Evolutionary conservation across 2,329 filamentous ascomycete genomes (phyloP).

Genomic region (Bimuria novae-zelandiae): DNA sequence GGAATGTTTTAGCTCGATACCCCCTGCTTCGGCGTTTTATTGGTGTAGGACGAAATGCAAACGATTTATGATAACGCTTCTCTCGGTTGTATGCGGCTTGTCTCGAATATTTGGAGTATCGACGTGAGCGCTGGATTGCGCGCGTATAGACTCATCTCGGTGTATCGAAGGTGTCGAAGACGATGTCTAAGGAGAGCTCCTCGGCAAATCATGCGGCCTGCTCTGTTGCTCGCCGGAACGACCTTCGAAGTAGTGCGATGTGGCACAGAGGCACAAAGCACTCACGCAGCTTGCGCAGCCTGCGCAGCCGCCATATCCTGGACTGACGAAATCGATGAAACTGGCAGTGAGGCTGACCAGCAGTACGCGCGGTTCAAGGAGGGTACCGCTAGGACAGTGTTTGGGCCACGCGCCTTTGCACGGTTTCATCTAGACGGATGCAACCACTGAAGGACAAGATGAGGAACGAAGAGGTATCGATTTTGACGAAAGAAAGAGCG

Average conservation of each 20-base stretch:
- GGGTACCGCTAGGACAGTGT: not conserved
- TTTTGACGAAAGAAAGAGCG: not conserved
- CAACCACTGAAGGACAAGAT: not conserved
- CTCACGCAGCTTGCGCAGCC: not conserved
- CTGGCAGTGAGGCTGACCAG: not conserved
- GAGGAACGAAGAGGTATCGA: not conserved
- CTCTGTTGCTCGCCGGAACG: too few relatives aligned
- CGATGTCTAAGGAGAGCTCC: not conserved
- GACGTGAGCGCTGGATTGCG: not conserved
- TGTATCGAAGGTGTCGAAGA: not conserved
- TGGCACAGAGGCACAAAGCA: too few relatives aligned
- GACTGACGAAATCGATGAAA: not conserved
- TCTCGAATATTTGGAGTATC: not conserved
- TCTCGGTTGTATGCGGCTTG: constrained; percentile 4
- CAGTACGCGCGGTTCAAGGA: not conserved
- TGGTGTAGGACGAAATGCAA: not conserved
- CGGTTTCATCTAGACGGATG: not conserved
- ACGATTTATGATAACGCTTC: constrained; percentile 1
- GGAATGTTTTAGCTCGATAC: constrained; percentile 14
- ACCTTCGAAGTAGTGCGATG: too few relatives aligned
- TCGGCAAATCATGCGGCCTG: too few relatives aligned
- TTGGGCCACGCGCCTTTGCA: not conserved
- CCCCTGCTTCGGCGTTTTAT: constrained; percentile 10
- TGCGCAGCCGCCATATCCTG: not conserved
- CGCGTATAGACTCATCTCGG: not conserved